phyloP scores from a whole-genome alignment of 2,329 filamentous ascomycete species.

The Fusarium globosum region DNA sequence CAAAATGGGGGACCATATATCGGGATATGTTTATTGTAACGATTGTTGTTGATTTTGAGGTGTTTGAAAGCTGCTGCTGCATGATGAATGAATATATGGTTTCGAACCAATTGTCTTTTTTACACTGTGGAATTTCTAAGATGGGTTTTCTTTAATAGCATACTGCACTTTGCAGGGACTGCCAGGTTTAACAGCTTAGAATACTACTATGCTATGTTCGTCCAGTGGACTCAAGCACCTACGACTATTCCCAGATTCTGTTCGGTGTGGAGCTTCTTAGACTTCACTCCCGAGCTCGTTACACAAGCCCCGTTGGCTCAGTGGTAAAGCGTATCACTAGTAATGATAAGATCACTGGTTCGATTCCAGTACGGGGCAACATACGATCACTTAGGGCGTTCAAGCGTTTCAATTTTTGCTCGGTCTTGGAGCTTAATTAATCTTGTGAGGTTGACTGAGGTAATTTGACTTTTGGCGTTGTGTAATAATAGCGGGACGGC shows the following conservation, averaged over 20 bases:
- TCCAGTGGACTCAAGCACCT: too few relatives aligned
- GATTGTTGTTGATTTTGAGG: background rate
- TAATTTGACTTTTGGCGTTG: background rate
- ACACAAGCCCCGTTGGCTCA: constrained; percentile 19
- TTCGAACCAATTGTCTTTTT: background rate
- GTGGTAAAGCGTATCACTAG: constrained; percentile 40
- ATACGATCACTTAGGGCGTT: fast-evolving
- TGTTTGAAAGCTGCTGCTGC: background rate
- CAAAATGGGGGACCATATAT: background rate
- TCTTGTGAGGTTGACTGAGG: background rate
- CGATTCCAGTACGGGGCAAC: constrained; percentile 32
- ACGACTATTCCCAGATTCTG: background rate
- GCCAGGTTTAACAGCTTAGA: background rate
- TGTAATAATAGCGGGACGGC: background rate
- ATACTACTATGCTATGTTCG: background rate
- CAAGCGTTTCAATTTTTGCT: background rate
- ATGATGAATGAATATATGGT: background rate
- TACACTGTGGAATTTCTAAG: too few relatives aligned
- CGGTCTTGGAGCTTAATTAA: background rate
- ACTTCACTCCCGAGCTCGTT: fast-evolving
- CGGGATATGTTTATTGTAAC: background rate
- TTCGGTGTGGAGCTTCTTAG: background rate
- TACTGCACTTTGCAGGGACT: background rate
- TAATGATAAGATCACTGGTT: constrained; percentile 40
- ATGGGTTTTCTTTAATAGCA: background rate